These are phyloP conservation scores for Colletotrichum higginsianum DNA, from an alignment of 2,329 filamentous ascomycete species.

Conservation along the genomic window DNA sequence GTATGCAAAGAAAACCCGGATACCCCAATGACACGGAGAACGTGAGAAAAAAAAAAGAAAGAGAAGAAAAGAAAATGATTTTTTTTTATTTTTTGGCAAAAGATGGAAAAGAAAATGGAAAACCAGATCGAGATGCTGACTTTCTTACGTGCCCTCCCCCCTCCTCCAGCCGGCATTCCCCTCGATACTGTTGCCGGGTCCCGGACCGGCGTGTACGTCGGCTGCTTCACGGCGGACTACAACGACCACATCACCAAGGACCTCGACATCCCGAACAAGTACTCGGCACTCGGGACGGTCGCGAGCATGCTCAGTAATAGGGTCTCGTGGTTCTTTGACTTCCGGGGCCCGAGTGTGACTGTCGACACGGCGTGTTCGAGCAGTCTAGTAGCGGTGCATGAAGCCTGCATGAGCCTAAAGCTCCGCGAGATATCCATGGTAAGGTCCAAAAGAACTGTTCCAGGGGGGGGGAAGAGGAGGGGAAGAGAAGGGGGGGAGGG, in stretches of 20 bases:
- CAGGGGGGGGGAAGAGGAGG: not conserved
- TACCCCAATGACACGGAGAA: not conserved
- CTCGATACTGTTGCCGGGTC: conserved; percentile 44
- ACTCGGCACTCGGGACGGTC: conserved; percentile 49
- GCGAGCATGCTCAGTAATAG: conserved; percentile 53
- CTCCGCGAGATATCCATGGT: conserved; percentile 43
- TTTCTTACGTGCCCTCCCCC: too few relatives aligned
- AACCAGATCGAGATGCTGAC: not conserved
- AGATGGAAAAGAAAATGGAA: not conserved
- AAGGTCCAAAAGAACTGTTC: not conserved
- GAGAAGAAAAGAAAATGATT: not conserved
- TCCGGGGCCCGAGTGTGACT: conserved; percentile 51
- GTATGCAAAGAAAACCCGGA: not conserved
- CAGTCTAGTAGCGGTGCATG: conserved; percentile 53
- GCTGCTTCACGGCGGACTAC: conserved; percentile 48
- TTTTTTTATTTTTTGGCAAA: too few relatives aligned
- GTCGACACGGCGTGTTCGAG: conserved; percentile 59
- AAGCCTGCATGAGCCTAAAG: conserved; percentile 45
- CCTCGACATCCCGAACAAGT: conserved; percentile 38
- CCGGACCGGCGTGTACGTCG: conserved; percentile 46
- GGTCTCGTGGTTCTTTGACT: conserved; percentile 55
- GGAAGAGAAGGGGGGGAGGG: not conserved
- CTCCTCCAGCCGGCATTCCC: conserved; percentile 42
- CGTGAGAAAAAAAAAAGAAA: not conserved
- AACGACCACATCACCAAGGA: conserved; percentile 39